phyloP scores from a whole-genome alignment of 345 rosid species.

The Gossypium australe region DNA sequence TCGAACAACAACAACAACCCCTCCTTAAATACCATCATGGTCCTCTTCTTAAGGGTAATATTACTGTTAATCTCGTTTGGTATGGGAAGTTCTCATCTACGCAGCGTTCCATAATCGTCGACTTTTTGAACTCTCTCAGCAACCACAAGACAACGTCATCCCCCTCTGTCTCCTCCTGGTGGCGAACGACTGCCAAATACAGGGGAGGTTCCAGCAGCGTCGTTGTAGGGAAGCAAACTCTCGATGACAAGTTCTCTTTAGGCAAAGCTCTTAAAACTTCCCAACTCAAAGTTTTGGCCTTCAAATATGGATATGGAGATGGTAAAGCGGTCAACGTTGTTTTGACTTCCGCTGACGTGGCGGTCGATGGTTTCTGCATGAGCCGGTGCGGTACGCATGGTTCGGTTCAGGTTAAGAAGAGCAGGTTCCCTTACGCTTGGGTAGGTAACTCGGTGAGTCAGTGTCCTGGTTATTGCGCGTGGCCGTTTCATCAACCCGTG shows the following conservation, averaged over 20 bases:
- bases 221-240: conserved; percentile 42
- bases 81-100: conserved; percentile 45
- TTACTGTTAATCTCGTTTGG: conserved; percentile 54
- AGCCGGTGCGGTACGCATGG: conserved; percentile 74
- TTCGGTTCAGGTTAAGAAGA: conserved; percentile 6
- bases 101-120: conserved; percentile 48
- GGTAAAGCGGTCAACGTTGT: conserved; percentile 44
- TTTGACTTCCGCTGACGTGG: conserved; percentile 61
- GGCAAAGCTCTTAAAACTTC: conserved; percentile 42
- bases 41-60: conserved; percentile 41
- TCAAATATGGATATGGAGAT: conserved; percentile 18
- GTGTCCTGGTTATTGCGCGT: conserved; percentile 85
- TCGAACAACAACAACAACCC: conserved; percentile 34
- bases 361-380: conserved; percentile 73
- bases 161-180: conserved; percentile 47
- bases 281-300: conserved; percentile 38
- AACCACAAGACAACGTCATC: background rate
- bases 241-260: conserved; percentile 41
- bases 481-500: conserved; percentile 86
- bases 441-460: conserved; percentile 64
- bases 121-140: conserved; percentile 38
- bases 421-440: conserved; percentile 54
- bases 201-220: conserved; percentile 32
- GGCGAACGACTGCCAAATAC: conserved; percentile 44
- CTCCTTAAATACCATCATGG: conserved; percentile 54